Percentiles rank a stretch among this genome's conserved stretches.
These are phyloP conservation scores for Phalaenopsis hybrid DNA, from an alignment of 116 monocot species.

Conservation along the genomic window DNA sequence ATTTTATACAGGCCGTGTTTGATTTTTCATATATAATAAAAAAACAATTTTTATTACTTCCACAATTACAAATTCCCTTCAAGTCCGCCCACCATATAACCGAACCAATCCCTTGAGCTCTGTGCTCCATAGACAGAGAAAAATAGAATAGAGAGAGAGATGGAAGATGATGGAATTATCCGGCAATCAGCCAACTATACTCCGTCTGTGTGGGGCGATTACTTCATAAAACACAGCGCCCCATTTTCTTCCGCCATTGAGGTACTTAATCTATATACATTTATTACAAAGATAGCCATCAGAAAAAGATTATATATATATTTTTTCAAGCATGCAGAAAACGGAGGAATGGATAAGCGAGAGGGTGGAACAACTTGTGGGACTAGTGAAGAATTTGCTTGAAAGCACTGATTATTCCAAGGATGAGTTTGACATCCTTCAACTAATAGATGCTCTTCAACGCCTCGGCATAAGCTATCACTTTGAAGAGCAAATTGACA, in stretches of 20 bases:
- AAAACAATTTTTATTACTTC: neutral
- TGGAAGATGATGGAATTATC: neutral
- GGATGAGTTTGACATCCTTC: neutral
- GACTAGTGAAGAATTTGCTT: neutral
- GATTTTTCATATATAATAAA: too few species aligned
- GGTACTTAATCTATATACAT: neutral
- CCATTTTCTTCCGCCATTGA: neutral
- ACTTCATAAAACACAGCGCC: neutral
- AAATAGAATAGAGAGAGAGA: neutral
- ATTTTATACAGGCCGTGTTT: too few species aligned
- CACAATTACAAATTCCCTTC: neutral
- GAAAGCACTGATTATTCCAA: neutral
- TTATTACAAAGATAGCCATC: too few species aligned
- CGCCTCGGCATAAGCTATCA: neutral
- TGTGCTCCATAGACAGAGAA: neutral
- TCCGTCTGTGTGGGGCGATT: neutral
- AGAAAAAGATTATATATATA: neutral
- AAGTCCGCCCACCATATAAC: neutral
- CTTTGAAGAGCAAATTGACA: neutral
- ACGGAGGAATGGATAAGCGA: neutral
- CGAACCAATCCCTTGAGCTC: too few species aligned
- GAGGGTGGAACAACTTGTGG: neutral
- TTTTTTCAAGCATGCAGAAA: neutral
- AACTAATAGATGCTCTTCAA: neutral
- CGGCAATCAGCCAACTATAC: neutral